These are phyloP conservation scores for Lagenaria siceraria DNA, from an alignment of 306 rosid genomes.

Conservation along the genomic window DNA sequence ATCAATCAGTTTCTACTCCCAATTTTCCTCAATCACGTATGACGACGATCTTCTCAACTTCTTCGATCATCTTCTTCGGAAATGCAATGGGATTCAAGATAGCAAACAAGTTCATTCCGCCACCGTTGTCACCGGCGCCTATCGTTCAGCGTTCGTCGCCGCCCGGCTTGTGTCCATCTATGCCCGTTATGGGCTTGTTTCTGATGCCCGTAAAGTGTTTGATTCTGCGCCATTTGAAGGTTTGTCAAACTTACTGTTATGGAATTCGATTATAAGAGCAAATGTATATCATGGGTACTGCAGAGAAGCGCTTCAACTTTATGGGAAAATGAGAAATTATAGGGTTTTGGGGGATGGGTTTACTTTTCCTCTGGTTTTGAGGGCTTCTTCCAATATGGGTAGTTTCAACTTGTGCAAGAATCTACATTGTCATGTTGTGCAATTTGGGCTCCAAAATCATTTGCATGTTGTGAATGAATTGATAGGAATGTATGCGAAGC, in stretches of 20 bases:
- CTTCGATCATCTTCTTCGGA: slow-evolving; percentile 29
- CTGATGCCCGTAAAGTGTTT: slow-evolving; percentile 40
- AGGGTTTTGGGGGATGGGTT: slow-evolving; percentile 67
- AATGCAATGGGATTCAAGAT: slow-evolving; percentile 28
- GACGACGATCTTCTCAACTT: slow-evolving; percentile 28
- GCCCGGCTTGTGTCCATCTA: slow-evolving; percentile 45
- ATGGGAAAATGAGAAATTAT: slow-evolving; percentile 41
- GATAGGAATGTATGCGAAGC: slow-evolving; percentile 54
- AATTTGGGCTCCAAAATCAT: slow-evolving; percentile 51
- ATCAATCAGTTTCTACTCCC: slow-evolving; percentile 8
- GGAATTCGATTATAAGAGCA: slow-evolving; percentile 76
- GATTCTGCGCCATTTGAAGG: slow-evolving; percentile 16
- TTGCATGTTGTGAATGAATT: slow-evolving; percentile 54
- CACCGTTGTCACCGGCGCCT: slow-evolving; percentile 20
- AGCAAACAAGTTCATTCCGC: slow-evolving; percentile 49
- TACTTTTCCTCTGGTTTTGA: slow-evolving; percentile 52
- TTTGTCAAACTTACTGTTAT: slow-evolving; percentile 28
- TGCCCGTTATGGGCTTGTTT: slow-evolving; percentile 27
- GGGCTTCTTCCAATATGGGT: slow-evolving; percentile 33
- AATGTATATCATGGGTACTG: slow-evolving; percentile 45
- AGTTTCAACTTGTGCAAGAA: slow-evolving; percentile 19
- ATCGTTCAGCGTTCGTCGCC: slow-evolving; percentile 37
- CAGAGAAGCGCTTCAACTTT: slow-evolving; percentile 26
- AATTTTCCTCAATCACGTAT: neutral
- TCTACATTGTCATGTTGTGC: slow-evolving; percentile 45